Evolutionary conservation across 148 eudicot genomes (phyloP).

Genomic region (Cornus controversa): DNA sequence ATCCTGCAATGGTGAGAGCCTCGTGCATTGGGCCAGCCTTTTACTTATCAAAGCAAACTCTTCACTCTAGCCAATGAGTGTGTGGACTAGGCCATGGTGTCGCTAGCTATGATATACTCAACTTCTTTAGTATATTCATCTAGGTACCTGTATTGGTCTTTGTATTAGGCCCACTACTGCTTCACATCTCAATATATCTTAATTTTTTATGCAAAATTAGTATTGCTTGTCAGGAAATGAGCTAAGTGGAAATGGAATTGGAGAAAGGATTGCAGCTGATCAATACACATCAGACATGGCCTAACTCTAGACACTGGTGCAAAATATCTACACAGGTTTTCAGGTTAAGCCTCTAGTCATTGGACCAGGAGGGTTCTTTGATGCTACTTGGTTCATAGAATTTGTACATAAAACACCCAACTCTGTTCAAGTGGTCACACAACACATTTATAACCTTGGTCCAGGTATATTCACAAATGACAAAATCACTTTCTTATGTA

Average conservation of each 20-base stretch:
- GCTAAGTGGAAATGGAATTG: constrained; percentile 62
- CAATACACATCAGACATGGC: constrained; percentile 56
- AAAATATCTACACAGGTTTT: constrained; percentile 37
- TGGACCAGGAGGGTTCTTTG: constrained; percentile 86
- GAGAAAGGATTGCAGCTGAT: constrained; percentile 47
- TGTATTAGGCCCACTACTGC: no score
- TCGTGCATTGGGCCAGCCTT: no score
- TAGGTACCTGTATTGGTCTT: no score
- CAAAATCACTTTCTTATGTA: background rate
- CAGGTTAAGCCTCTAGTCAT: constrained; percentile 54
- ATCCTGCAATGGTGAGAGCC: no score
- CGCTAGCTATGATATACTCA: no score
- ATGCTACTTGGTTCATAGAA: constrained; percentile 54
- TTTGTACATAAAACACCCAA: constrained; percentile 36
- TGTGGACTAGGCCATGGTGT: no score
- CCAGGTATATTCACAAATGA: constrained; percentile 43
- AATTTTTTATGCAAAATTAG: background rate
- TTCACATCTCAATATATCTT: no score
- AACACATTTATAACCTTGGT: constrained; percentile 83
- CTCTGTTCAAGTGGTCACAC: constrained; percentile 68
- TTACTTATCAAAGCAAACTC: no score
- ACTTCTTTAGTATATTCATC: no score
- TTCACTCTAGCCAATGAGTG: no score
- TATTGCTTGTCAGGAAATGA: constrained; percentile 70
- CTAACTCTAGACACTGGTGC: constrained; percentile 44